Evolutionary conservation across 768 basidiomycete species (phyloP).

Genomic region (Tylopilus intermedius): DNA sequence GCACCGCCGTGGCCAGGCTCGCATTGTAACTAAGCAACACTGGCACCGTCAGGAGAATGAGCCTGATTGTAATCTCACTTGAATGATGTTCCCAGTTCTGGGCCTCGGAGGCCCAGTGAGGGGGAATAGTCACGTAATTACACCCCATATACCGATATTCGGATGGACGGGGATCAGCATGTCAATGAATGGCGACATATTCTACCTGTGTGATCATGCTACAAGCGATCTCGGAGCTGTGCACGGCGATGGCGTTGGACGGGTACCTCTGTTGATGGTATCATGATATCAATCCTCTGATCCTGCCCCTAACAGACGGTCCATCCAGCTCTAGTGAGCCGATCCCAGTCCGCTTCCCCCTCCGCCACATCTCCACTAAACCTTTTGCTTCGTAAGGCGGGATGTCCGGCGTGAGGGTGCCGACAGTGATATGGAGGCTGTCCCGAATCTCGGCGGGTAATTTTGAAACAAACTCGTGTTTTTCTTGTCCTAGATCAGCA

Average conservation of each 20-base stretch:
- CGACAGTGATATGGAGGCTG: conserved; percentile 83
- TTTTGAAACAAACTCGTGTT: conserved; percentile 41
- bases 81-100: too few relatives aligned
- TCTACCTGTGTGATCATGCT: too few relatives aligned
- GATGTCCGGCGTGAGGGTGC: conserved; percentile 52
- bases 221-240: too few relatives aligned
- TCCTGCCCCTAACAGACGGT: conserved; percentile 26
- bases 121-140: too few relatives aligned
- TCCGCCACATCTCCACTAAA: conserved; percentile 55
- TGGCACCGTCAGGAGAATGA: too few relatives aligned
- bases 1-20: too few relatives aligned
- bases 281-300: conserved; percentile 23
- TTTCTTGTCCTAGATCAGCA: conserved; percentile 32
- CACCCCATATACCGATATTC: too few relatives aligned
- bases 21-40: too few relatives aligned
- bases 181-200: too few relatives aligned
- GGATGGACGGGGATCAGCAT: too few relatives aligned
- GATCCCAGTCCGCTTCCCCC: conserved; percentile 29
- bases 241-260: neutral
- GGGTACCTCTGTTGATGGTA: neutral
- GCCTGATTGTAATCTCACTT: too few relatives aligned
- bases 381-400: conserved; percentile 63
- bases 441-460: conserved; percentile 45
- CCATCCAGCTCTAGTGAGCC: conserved; percentile 28
- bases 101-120: too few relatives aligned